Evolutionary conservation across 1,284 basidiomycete species (phyloP).

Genomic region (Microbotryum scabiosae): DNA sequence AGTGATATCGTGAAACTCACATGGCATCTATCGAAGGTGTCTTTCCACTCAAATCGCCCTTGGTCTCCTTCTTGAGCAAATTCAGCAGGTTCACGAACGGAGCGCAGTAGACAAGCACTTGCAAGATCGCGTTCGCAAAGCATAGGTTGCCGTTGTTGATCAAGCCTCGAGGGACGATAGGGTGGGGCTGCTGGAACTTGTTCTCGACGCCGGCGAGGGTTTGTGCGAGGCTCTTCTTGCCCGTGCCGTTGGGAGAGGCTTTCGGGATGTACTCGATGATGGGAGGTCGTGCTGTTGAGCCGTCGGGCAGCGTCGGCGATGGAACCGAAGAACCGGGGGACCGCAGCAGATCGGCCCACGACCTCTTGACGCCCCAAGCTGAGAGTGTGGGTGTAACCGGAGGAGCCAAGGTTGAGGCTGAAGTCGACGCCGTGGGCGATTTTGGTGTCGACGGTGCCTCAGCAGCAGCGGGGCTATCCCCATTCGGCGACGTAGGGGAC

Average conservation of each 20-base stretch:
- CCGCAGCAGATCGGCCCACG: conserved; percentile 29
- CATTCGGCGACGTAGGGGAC: neutral
- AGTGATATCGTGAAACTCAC: conserved; percentile 34
- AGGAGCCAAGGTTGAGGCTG: neutral
- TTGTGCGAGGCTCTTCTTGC: conserved; percentile 7
- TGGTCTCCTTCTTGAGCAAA: conserved; percentile 54
- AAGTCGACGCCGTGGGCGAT: neutral
- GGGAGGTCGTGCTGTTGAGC: neutral
- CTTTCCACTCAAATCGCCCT: conserved; percentile 46
- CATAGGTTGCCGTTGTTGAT: conserved; percentile 97
- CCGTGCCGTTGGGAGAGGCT: conserved; percentile 1
- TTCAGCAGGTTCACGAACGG: conserved; percentile 75
- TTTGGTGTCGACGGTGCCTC: neutral
- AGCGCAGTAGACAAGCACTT: conserved; percentile 78
- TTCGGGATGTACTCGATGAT: neutral
- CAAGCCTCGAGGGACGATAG: conserved; percentile 53
- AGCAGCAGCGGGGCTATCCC: neutral
- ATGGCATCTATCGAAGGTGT: conserved; percentile 69
- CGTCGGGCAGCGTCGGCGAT: neutral
- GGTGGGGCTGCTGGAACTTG: neutral
- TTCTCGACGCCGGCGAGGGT: conserved; percentile 1
- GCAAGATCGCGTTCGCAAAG: conserved; percentile 89
- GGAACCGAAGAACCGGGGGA: conserved; percentile 6
- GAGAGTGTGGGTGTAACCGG: conserved; percentile 8
- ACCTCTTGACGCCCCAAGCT: conserved; percentile 1